Evolutionary conservation across 2,329 filamentous ascomycete genomes (phyloP), one percentile per base, ranked within the genome.

Genomic region (Cytospora paraplurivora): DNA sequence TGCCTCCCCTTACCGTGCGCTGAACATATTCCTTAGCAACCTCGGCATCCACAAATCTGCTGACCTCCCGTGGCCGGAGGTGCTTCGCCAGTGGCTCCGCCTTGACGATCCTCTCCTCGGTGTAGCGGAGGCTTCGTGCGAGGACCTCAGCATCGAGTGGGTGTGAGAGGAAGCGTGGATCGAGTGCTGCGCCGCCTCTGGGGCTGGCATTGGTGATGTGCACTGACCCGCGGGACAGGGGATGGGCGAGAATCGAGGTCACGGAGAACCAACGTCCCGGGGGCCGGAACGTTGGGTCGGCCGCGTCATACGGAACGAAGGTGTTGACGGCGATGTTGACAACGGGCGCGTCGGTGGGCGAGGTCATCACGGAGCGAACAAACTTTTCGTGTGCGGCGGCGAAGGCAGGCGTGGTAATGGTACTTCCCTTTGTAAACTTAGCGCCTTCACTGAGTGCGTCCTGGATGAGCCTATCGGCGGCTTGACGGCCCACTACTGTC

Each of bases 81-180:
- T 61, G 35, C 4, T 27, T 11, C n/a, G 51, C 19, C 13, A 55
- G 37, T 15, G 59, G 59, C 37, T 61, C 50, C 6, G 51, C 35
- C 15, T 21, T 41, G 50, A 11, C 50, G 3, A 55, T 54, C 0
- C n/a, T 7, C 10, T 55, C 13, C 37, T 59, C 56, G 17, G 13
- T 34, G 27, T 44, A 61, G 33, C 59, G 59, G 11, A 61, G 37
- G 13, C 32, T 17, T 11, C 58, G 49, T 8, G 58, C 51, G 12
- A 60, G 37, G 4, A 60, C 51, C n/a, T 54, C 58, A 2, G 32
- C 13, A 12, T 60, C 58, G 32, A 60, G 34, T 3, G 58, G 58
- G 19, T 54, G 56, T 17, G 56, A 35, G 17, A 59, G 44, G 44
- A n/a, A 59, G 27, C 47, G 41, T 1, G 41, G 56, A 27, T 59